Base-by-base conservation (phyloP, 768 basidiomycete species). In the Naematelia aurantialba region DNA sequence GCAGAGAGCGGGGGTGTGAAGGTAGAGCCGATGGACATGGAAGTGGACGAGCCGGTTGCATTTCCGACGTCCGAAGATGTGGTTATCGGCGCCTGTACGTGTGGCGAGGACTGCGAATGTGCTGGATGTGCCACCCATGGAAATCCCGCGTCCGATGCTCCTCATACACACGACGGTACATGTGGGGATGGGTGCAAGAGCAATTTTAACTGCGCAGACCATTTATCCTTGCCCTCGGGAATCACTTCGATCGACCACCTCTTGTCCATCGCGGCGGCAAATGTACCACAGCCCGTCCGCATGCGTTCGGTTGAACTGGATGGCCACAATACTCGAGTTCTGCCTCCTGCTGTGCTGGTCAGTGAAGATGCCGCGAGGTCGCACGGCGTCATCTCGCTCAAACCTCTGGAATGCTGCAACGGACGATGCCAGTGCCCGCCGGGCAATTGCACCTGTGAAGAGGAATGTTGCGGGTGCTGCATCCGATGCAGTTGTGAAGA, bases 391-490 rank as follows among this genome's bases (percentile, higher is more conserved):
- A 60, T 70, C 19, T 66, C 67, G 61, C 70, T 76, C 60, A 74
- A 68, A 61, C 75, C 75, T 1, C 67, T 76, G 13, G 69, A 76
- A 60, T 76, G 75, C 58, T 76, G 75, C 48, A 74, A 74, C 46
- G 75, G 75, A 5, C 62, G 75, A 31, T 78, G 77, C 58, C 69
- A 72, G 48, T 77, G 77, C 57, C 45, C 67, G 2, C 67, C 73
- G 1, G 75, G 75, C 2, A 46, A 72, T 27, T 78, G 77, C 48
- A 66, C 63, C 1, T 78, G 77, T 56, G 66, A 69, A 56, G 65
- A 68, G 29, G 74, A 76, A 5, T 77, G 77, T 56, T 78, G 77
- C 55, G 76, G 76, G 1, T 77, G 76, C 49, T 76, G 75, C 55
- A 51, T 69, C 8, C 61, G 70, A 25, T 76, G 75, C 57, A 60